Evolutionary conservation across 495 filamentous ascomycete species (phyloP), one percentile per base, ranked within the genome.

Genomic region (Trichoderma erinaceum): DNA sequence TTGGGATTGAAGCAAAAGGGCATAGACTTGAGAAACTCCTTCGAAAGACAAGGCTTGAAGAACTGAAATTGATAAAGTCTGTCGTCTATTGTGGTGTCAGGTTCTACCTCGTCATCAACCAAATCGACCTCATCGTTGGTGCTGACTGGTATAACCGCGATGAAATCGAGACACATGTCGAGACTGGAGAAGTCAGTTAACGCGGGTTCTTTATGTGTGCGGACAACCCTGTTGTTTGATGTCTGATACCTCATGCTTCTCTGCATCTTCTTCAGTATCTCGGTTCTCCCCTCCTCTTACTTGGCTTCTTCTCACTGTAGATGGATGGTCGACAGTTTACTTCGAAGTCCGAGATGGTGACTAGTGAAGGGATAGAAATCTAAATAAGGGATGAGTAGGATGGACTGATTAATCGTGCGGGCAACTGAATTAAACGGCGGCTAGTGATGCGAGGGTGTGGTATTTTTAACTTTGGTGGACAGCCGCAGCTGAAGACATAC

Each of bases 401-500:
- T 21, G 21, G n/a, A 21, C n/a, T 21, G 48, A 52, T 21, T 21
- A 38, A 2, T 38, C 35, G 35, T 38, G 35, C 35, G 16, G 48
- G 48, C 48, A 52, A 6, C 21, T 6, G 16, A 23, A 11, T 18
- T 10, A 10, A 21, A 21, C 18, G 10, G 48, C 18, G 44, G 15
- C 44, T 48, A 18, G 35, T 23, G 7, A 52, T 52, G 48, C 48
- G 48, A 52, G 48, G 48, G 48, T 23, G 48, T 52, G 48, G 21
- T 52, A 52, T 52, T 52, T 52, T 52, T 52, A 52, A 7, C 48
- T 4, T 52, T 52, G 48, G 48, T 21, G n/a, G 48, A 18, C n/a
- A 52, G 48, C 48, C 48, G 21, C 48, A 21, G 48, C 25, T 15
- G 25, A 61, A 35, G 25, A 32, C 67, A 66, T 67, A 64, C 46